Base-by-base conservation (phyloP, 768 basidiomycete genomes). In the Saitozyma sp. region DNA sequence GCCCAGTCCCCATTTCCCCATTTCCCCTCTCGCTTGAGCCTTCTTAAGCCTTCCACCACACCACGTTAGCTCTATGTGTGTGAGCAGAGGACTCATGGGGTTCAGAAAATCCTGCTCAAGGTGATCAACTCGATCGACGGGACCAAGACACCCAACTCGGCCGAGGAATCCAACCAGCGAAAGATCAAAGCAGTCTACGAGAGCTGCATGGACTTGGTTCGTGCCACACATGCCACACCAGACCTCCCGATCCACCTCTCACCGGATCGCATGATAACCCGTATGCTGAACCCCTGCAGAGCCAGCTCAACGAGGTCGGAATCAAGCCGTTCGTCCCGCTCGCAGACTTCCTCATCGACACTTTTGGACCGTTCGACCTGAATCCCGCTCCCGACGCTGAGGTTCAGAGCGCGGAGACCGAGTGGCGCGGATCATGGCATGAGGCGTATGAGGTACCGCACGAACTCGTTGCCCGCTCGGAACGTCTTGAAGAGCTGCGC, bases 181-280 rank as follows among this genome's bases (percentile, higher is more conserved):
- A 78, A 78, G 64, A 64, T 83, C 16, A 67, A 77, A 45, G 82
- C 84, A 41, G 85, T 93, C 65, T 96, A 92, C 78, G 68, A 81
- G 2, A 90, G 91, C 20, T 99, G 96, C 77, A 81, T 90, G 81
- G 85, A 92, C 64, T 89, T 94, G 76, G 82, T 76, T 56, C 60
- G 77, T 67, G 11, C 13, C 20, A 29, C 5, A 2, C 60, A 75
- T 67, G 11, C 13, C 20, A 29, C 5, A 2, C 29, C 29, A 29
- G 29, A 29, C 39, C 11, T 42, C 41, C 39, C 48, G 6, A 42
- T 53, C 45, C n/a, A 9, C 43, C 10, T 51, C 9, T 37, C 45
- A 50, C 9, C 9, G 38, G 54, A 43, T 48, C 46, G 48, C 29
- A 6, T 43, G 19, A 14, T 29, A 2, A 19, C 51, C 2, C 11